Base-by-base conservation (phyloP, 2,329 filamentous ascomycete species). In the Onygenales sp. region DNA sequence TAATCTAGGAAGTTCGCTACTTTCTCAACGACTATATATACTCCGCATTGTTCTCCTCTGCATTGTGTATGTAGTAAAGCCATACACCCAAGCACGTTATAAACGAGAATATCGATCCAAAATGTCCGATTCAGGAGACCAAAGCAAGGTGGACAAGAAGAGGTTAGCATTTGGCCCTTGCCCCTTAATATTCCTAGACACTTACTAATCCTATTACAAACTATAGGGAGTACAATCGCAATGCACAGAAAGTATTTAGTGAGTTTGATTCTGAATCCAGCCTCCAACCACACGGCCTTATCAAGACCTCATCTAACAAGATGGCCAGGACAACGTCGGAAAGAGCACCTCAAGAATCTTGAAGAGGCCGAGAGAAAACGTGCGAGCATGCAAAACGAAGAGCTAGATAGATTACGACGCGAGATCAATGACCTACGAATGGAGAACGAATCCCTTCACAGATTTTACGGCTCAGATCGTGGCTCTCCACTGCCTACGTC, bases 301-400 rank as follows among this genome's bases (percentile, higher is more conserved):
- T 27, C 21, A 27, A 27, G 21, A 27, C 21, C 21, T 27, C 21
- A 27, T 27, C 21, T 27, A 27, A 27, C 21, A 27, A 27, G 21
- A 27, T 27, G 3, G 4, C 4, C 21, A 74, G 71, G 71, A 37
- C 70, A 71, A 55, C 62, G 71, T 55, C 67, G 71, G 51, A 74
- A 74, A 59, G 70, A 74, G 56, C 70, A 73, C 55, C 62, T 74
- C 46, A 73, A 67, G 59, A 72, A 68, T 43, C 67, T 74, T 33
- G 71, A 74, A 58, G 66, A 68, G 45, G 67, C 70, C 37, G 70
- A 74, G 52, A 67, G 66, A 50, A 70, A 72, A 54, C 65, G 70
- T 52, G 70, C 58, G 45, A 62, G 59, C 13, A 65, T 69, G 49
- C 70, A 72, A 57, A 64, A 67, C 8, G 69, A 72, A 58, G 69